These are phyloP conservation scores for Hyaloscypha variabilis DNA, from an alignment of 495 filamentous ascomycete genomes.

Conservation along the genomic window DNA sequence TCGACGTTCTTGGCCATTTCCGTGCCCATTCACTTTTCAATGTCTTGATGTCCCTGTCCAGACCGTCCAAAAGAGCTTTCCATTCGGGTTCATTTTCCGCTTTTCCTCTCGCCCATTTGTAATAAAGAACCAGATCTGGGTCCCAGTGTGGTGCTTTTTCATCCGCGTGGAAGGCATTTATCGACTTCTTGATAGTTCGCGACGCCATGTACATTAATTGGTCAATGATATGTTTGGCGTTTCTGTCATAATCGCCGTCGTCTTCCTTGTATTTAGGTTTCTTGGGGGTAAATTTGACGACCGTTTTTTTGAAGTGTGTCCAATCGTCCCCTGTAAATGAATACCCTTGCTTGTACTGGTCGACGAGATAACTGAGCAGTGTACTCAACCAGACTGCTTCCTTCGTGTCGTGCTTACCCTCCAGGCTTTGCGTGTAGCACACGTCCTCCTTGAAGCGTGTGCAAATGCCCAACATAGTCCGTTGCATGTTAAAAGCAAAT, in stretches of 20 bases:
- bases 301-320: slow-evolving; percentile 30
- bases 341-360: slow-evolving; percentile 78
- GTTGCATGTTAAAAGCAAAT: slow-evolving; percentile 60
- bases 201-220: slow-evolving; percentile 69
- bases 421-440: slow-evolving; percentile 52
- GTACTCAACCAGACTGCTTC: slow-evolving; percentile 62
- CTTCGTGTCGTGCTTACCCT: slow-evolving; percentile 54
- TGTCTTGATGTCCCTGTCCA: slow-evolving; percentile 39
- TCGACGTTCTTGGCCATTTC: slow-evolving; percentile 24
- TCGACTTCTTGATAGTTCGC: slow-evolving; percentile 49
- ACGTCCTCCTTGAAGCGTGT: slow-evolving; percentile 74
- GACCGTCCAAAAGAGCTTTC: slow-evolving; percentile 34
- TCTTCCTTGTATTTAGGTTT: slow-evolving; percentile 37
- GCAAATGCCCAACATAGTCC: slow-evolving; percentile 70
- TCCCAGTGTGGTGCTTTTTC: slow-evolving; percentile 43
- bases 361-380: slow-evolving; percentile 79
- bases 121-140: slow-evolving; percentile 49
- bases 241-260: slow-evolving; percentile 29
- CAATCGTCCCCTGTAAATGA: slow-evolving; percentile 61
- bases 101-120: slow-evolving; percentile 38
- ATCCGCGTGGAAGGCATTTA: slow-evolving; percentile 51
- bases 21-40: slow-evolving; percentile 37
- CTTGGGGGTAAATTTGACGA: slow-evolving; percentile 43
- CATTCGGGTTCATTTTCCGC: slow-evolving; percentile 35
- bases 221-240: slow-evolving; percentile 67